Evolutionary conservation across 345 rosid genomes (phyloP), one percentile per base, ranked within the genome.

Genomic region (Populus nigra): DNA sequence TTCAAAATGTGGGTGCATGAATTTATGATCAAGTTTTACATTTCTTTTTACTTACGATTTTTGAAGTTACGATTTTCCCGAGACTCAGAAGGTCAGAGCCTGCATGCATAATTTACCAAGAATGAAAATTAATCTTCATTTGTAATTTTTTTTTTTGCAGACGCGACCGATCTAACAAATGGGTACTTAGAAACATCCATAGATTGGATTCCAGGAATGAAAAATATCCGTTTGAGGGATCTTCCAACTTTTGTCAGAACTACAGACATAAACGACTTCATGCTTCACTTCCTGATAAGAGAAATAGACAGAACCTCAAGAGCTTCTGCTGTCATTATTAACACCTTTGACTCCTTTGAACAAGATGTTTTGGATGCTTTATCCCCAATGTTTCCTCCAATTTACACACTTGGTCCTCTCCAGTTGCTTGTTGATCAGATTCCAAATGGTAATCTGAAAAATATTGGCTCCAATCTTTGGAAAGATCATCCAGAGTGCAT

Each of bases 181-280:
- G 88, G 85, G 22, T 77, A 72, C 57, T 65, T 89, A 31, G 86
- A 89, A 36, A 85, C 80, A 0, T 76, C 65, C 27, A 45, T 89
- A 5, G 87, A 85, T 22, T 84, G 90, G 92, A 83, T 89, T 61
- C 94, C 91, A 1, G 85, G 83, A 3, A 83, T 90, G 82, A 75
- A 81, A 41, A 76, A 39, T 0, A 79, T 88, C 23, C 81, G 78
- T 20, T 73, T 90, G 6, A 85, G 80, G 47, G 92, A 90, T 73
- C 80, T 89, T 39, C 92, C 89, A 41, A 76, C 79, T 59, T 83
- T 84, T 61, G 53, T 85, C 29, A 63, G 85, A 47, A 84, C 85
- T 5, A 89, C 85, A 2, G 72, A 87, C 65, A 55, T 66, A 6
- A 73, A 84, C n/a, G 86, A 78, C n/a, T 33, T 72, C 20, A 80